Conservation (phyloP, 805 yeast species). For the Saturnispora sekii region DNA sequence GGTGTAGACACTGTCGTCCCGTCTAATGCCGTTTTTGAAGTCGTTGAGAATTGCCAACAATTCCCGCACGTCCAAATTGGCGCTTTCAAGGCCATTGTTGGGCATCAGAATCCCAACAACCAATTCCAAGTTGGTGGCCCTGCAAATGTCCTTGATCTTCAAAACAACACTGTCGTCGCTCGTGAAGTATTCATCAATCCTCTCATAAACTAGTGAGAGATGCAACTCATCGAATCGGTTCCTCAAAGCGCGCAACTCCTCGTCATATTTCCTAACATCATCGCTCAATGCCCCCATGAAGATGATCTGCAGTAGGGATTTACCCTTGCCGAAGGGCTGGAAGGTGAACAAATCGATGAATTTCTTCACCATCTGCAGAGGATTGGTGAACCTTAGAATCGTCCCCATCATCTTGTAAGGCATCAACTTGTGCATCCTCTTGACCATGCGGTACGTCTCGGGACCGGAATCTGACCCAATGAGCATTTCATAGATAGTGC, state of each 20-base stretch:
- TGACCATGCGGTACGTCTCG: slow-evolving; percentile 62
- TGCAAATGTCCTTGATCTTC: slow-evolving; percentile 24
- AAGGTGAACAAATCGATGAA: slow-evolving; percentile 75
- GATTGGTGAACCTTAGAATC: slow-evolving; percentile 75
- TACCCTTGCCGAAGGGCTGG: slow-evolving; percentile 25
- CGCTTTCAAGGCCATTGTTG: slow-evolving; percentile 8
- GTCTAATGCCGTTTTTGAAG: slow-evolving; percentile 11
- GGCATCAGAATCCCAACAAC: slow-evolving; percentile 10
- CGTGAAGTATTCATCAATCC: slow-evolving; percentile 24
- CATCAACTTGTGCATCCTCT: slow-evolving; percentile 62
- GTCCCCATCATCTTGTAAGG: slow-evolving; percentile 76
- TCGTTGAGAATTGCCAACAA: slow-evolving; percentile 5
- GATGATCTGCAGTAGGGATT: slow-evolving; percentile 62
- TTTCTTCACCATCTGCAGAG: slow-evolving; percentile 71
- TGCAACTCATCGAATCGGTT: slow-evolving; percentile 1
- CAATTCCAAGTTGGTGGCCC: slow-evolving; percentile 10
- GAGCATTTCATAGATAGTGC: slow-evolving; percentile 72
- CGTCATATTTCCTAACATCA: slow-evolving; percentile 56
- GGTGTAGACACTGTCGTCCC: slow-evolving; percentile 29
- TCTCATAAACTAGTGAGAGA: slow-evolving; percentile 11
- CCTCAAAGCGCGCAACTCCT: slow-evolving; percentile 18
- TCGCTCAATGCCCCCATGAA: slow-evolving; percentile 67
- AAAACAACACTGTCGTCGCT: slow-evolving; percentile 21
- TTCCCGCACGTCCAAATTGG: slow-evolving; percentile 1
- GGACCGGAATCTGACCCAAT: slow-evolving; percentile 74